Evolutionary conservation across 2,329 filamentous ascomycete species (phyloP), one percentile per base, ranked within the genome.

Genomic region (Xylariaceae sp.): DNA sequence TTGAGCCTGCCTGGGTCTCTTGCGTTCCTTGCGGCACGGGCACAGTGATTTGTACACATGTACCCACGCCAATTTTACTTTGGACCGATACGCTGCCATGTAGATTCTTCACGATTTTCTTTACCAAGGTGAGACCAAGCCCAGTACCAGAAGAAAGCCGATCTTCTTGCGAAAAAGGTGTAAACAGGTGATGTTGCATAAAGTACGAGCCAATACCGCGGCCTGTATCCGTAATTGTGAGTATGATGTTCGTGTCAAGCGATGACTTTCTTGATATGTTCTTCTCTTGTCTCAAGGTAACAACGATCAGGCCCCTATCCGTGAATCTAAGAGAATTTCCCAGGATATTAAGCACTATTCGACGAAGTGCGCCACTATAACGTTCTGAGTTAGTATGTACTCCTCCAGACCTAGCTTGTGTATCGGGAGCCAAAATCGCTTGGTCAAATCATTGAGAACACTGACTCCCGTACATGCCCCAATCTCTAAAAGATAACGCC

Each of bases 321-420:
- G 81, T 85, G 52, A 82, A 85, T 56, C 84, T 85, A 53, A 85
- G 70, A 0, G 82, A 73, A 57, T 85, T 85, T 7, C 80, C 79
- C 35, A 84, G 75, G 0, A 85, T 52, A 40, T 85, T 85, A 77
- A 84, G 81, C 15, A 85, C 68, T 18, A 85, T 76, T 1, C 80
- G 73, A 9, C 71, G 63, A 5, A 73, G 52, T 0, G 71, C 71
- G 0, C 81, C 81, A 4, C 22, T 27, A 27, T 5, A 27, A 7
- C 22, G 7, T 4, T 27, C 7, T 27, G 22, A 27, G 22, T 27
- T 7, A 27, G 22, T 27, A 7, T 4, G 22, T 27, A 27, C 22
- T 27, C 22, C 22, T 27, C 4, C 7, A 27, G 22, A 7, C 4
- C 7, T 27, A 7, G 22, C 7, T 27, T 27, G n/a, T 27, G 22